These are phyloP conservation scores for Coemansia sp. DNA, from an alignment of 192 early-diverging fungal species.

Conservation along the genomic window DNA sequence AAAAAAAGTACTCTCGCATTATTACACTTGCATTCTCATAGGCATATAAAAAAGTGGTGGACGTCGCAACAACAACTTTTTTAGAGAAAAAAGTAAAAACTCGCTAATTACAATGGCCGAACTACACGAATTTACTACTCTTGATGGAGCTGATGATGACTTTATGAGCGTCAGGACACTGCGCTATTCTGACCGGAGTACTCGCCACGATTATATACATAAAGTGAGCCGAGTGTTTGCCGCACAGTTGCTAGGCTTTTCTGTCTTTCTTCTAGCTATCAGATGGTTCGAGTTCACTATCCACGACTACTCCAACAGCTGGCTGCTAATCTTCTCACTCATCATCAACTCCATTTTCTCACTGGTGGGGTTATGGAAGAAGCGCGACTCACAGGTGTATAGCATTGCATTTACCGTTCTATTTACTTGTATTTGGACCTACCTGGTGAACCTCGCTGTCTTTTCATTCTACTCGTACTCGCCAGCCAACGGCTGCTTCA, in stretches of 20 bases:
- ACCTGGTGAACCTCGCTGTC: background rate
- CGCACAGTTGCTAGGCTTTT: constrained; percentile 9
- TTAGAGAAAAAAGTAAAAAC: background rate
- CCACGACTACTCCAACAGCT: constrained; percentile 12
- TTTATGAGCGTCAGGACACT: constrained; percentile 8
- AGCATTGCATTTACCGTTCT: constrained; percentile 5
- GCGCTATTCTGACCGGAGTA: constrained; percentile 3
- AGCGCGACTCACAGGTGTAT: background rate
- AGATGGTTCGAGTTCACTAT: constrained; percentile 12
- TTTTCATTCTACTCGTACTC: constrained; percentile 15
- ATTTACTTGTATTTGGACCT: constrained; percentile 10
- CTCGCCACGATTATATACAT: constrained; percentile 8
- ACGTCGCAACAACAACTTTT: background rate
- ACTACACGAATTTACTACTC: background rate
- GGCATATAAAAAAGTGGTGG: background rate
- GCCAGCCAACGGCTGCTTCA: constrained; percentile 10
- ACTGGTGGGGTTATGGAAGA: constrained; percentile 6
- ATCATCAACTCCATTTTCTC: constrained; percentile 6
- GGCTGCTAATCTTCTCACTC: constrained; percentile 9
- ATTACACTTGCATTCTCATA: background rate
- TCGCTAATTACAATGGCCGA: background rate
- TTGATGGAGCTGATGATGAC: background rate
- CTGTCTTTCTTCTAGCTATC: constrained; percentile 8
- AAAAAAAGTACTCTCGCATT: background rate
- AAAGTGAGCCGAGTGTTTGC: constrained; percentile 9